Base-by-base conservation (phyloP, 768 basidiomycete genomes). In the Collybiopsis confluens region DNA sequence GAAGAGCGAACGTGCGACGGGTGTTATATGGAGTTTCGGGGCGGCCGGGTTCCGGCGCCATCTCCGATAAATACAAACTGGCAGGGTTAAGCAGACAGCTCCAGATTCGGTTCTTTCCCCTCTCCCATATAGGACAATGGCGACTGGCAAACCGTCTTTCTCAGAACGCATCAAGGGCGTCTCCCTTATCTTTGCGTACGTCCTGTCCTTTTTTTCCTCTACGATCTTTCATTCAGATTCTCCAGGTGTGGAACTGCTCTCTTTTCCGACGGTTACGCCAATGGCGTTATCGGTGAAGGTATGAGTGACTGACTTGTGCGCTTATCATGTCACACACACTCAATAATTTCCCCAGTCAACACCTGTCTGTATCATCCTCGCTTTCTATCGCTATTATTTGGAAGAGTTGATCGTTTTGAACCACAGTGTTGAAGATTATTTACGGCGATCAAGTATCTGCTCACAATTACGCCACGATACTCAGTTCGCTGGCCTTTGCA, bases 191-290 rank as follows among this genome's bases (percentile, higher is more conserved):
- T 92, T 92, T 64, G 90, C 90, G 90, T 90, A 59, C 45, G 85
- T 76, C 21, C 35, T 38, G 41, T 36, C 9, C 26, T 2, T 20
- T 26, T 1, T 1, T 49, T 18, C 20, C 24, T 4, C 37, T 36
- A 38, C 20, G 56, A 53, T 38, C 38, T 47, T 30, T 42, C 48
- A 49, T 48, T 58, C 26, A n/a, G 16, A 42, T 16, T 23, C 16
- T 30, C 15, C 45, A 90, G 89, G 15, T 92, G 90, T 65, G 90
- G 90, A 63, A 93, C 91, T 2, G 90, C 91, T 40, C 73, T 92
- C 42, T 92, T 93, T 71, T 91, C 90, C 24, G 90, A 93, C 66
- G 90, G 90, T 26, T 92, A 91, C 65, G 85, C 89, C 21, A 91
- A 91, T 65, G 82, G 81, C 64, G 74, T 90, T 60, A 90, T 92